Evolutionary conservation across 169 alveolate species (phyloP).

Genomic region (Plasmodium relictum): DNA sequence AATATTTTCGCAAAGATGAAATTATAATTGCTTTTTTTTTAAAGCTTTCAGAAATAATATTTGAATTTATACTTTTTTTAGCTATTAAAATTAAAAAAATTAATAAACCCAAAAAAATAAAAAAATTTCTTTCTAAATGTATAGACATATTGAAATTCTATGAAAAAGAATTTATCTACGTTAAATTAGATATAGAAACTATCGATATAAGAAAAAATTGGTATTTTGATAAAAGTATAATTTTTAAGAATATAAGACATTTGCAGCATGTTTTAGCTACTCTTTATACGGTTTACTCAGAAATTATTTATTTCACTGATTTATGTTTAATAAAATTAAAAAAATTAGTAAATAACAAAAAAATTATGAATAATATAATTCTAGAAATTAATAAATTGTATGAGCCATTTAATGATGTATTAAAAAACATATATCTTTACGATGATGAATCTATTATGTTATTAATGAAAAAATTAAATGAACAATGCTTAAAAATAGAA

Average conservation of each 20-base stretch:
- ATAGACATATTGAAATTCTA: slow-evolving; percentile 63
- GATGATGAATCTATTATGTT: slow-evolving; percentile 74
- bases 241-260: slow-evolving; percentile 68
- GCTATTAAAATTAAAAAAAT: slow-evolving; percentile 64
- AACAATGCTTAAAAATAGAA: slow-evolving; percentile 66
- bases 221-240: slow-evolving; percentile 68
- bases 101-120: slow-evolving; percentile 60
- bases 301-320: slow-evolving; percentile 75
- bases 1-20: slow-evolving; percentile 74
- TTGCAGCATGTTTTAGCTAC: slow-evolving; percentile 68
- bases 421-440: slow-evolving; percentile 63
- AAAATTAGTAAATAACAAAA: slow-evolving; percentile 67
- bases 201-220: slow-evolving; percentile 74
- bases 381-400: slow-evolving; percentile 62
- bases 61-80: slow-evolving; percentile 67
- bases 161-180: slow-evolving; percentile 75
- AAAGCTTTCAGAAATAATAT: slow-evolving; percentile 46
- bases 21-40: slow-evolving; percentile 64
- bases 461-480: slow-evolving; percentile 68
- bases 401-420: slow-evolving; percentile 67
- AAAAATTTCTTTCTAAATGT: slow-evolving; percentile 60
- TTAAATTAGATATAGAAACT: slow-evolving; percentile 68
- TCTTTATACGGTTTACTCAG: slow-evolving; percentile 68
- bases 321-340: slow-evolving; percentile 72
- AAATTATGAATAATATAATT: slow-evolving; percentile 62